Evolutionary conservation across 208 protist species (phyloP), one percentile per base, ranked within the genome.

Genomic region (Trypanosomatidae sp.): DNA sequence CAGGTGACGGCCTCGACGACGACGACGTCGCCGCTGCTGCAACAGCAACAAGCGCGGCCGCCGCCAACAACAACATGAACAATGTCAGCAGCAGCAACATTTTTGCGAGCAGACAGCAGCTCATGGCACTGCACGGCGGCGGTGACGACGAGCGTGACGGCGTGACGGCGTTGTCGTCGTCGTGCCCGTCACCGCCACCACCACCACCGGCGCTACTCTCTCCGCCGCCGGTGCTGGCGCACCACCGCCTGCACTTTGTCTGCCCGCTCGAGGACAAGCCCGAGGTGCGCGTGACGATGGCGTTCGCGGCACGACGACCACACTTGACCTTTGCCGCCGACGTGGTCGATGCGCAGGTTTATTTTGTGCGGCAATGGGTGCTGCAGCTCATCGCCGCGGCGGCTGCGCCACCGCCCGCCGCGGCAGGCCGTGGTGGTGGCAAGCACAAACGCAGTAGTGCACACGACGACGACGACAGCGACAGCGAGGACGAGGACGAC

Each of bases 331-430:
- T 83, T 40, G 52, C 61, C 15, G 64, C 68, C 3, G 71, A 88
- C 41, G 53, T 82, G 0, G 56, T 76, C 10, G 78, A 92, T 39
- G 63, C 70, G 7, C 71, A 86, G 41, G 69, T 59, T 24, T 92
- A 92, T 56, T 16, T 86, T 30, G 43, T 88, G 39, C 66, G 64
- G 4, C 59, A 72, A 6, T 92, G 83, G 79, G 78, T 79, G 18
- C 55, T 92, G 19, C 55, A 76, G 23, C 59, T 67, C 23, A 82
- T 88, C n/a, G 73, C 67, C 4, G 63, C 73, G 40, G 68, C 60
- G 4, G 69, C 69, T 16, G 70, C 53, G 3, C 33, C 65, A 22
- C 30, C 25, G 4, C n/a, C n/a, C n/a, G n/a, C n/a, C n/a, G n/a
- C 8, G 3, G 4, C 18, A 8, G 16, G 8, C 10, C 16, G n/a